These are phyloP conservation scores for Trichomonas tenax DNA, from an alignment of 208 protist genomes.

Conservation along the genomic window DNA sequence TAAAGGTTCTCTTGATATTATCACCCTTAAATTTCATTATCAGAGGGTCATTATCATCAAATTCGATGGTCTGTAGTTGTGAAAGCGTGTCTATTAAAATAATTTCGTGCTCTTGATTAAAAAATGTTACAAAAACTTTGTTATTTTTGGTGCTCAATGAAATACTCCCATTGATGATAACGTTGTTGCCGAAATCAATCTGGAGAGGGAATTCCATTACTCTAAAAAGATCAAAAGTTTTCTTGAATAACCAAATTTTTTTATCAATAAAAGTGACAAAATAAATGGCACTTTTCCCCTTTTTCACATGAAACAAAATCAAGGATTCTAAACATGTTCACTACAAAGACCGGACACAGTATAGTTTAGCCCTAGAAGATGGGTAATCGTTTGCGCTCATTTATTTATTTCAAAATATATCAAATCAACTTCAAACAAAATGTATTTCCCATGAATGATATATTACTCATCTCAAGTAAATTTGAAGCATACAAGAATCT, in stretches of 20 bases:
- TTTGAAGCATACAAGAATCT: no score
- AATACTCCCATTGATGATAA: neutral
- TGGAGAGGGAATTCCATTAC: neutral
- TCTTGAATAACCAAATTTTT: neutral
- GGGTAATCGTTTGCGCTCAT: no score
- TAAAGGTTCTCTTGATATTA: neutral
- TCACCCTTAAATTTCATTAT: neutral
- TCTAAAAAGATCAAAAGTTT: neutral
- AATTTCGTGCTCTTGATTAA: neutral
- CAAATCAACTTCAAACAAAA: no score
- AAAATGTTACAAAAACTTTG: neutral
- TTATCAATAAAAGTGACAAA: neutral
- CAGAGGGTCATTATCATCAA: neutral
- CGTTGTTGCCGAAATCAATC: neutral
- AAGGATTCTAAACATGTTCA: no score
- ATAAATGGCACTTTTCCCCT: no score
- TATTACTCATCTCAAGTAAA: no score
- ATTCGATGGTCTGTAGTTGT: neutral
- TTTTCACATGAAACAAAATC: no score
- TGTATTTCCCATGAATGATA: no score
- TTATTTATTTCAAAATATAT: no score
- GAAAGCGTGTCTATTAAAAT: neutral
- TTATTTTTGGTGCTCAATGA: neutral
- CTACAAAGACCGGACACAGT: no score
- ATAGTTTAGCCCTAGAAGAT: no score